Percentiles rank a stretch among this genome's conserved stretches.
Conservation (phyloP, 2,329 filamentous ascomycete genomes). For the Alternaria sp. region DNA sequence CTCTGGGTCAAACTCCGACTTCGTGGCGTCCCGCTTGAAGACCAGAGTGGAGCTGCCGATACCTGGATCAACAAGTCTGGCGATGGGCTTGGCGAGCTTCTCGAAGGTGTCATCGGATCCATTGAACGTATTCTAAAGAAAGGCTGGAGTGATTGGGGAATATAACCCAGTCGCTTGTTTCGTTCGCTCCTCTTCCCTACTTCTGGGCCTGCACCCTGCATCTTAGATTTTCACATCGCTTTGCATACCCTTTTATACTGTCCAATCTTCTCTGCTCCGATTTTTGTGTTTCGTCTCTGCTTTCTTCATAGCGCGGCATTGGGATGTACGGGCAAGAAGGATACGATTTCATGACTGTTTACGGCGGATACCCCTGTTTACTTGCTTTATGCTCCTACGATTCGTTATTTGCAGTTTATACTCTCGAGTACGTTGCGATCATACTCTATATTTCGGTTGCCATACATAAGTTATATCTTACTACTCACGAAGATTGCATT, state of each 20-base stretch:
- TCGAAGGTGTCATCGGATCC: constrained; percentile 38
- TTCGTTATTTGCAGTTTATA: neutral
- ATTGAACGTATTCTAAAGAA: constrained; percentile 42
- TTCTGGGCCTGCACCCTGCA: neutral
- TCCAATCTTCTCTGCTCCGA: neutral
- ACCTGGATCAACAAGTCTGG: constrained; percentile 22
- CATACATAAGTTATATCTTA: neutral
- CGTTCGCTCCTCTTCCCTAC: constrained; percentile 2
- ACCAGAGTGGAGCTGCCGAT: constrained; percentile 21
- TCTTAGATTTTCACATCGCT: neutral
- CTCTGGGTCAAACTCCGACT: constrained; percentile 46
- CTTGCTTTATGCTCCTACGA: neutral
- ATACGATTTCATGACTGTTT: neutral
- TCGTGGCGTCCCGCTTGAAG: constrained; percentile 29
- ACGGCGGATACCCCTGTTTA: constrained; percentile 9
- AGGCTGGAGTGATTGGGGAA: constrained; percentile 43
- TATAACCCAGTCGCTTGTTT: constrained; percentile 23
- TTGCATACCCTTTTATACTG: neutral
- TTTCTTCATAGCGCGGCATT: neutral
- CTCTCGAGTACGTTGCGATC: neutral
- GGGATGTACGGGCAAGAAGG: neutral
- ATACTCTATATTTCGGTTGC: neutral
- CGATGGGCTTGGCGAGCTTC: constrained; percentile 41
- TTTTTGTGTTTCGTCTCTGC: neutral
- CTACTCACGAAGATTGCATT: neutral